These are phyloP conservation scores for Metarhizium brunneum DNA, from an alignment of 2,329 filamentous ascomycete genomes.

Conservation along the genomic window DNA sequence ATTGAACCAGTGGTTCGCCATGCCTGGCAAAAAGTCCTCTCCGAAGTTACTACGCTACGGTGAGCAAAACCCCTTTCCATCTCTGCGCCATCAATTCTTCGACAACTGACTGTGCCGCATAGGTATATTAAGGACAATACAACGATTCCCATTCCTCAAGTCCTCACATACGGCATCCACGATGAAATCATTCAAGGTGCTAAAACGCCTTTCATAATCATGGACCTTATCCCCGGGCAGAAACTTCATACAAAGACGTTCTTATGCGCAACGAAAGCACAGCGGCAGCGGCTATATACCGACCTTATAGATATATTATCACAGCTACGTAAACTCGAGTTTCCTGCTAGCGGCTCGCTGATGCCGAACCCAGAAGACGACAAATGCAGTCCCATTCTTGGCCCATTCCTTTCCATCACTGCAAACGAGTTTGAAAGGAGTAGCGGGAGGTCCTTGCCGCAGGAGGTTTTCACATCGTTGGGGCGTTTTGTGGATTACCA, in stretches of 20 bases:
- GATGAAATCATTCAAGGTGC: not conserved
- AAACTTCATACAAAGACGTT: slow-evolving; percentile 11
- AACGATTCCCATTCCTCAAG: slow-evolving; percentile 12
- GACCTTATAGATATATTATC: slow-evolving; percentile 16
- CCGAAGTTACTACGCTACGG: not conserved
- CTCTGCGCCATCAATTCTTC: slow-evolving; percentile 7
- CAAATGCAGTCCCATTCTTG: slow-evolving; percentile 7
- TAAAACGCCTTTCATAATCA: not conserved
- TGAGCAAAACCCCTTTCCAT: not conserved
- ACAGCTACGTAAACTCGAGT: slow-evolving; percentile 14
- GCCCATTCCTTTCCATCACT: slow-evolving; percentile 1
- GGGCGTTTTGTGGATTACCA: not conserved
- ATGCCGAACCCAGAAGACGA: slow-evolving; percentile 8
- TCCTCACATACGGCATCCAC: slow-evolving; percentile 11
- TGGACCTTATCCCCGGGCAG: not conserved
- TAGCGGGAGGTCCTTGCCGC: too few relatives aligned
- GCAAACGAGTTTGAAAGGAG: not conserved
- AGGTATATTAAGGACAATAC: slow-evolving; percentile 15
- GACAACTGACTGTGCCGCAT: not conserved
- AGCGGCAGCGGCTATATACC: slow-evolving; percentile 11
- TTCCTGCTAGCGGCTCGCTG: slow-evolving; percentile 15
- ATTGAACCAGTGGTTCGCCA: not conserved
- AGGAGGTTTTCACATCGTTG: not conserved
- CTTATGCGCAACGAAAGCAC: slow-evolving; percentile 2
- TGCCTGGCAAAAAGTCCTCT: not conserved